A percentile compares a stretch with the other conserved stretches of the same genome.
Conservation (phyloP, 148 eudicot genomes). For the Pouteria glomerata region DNA sequence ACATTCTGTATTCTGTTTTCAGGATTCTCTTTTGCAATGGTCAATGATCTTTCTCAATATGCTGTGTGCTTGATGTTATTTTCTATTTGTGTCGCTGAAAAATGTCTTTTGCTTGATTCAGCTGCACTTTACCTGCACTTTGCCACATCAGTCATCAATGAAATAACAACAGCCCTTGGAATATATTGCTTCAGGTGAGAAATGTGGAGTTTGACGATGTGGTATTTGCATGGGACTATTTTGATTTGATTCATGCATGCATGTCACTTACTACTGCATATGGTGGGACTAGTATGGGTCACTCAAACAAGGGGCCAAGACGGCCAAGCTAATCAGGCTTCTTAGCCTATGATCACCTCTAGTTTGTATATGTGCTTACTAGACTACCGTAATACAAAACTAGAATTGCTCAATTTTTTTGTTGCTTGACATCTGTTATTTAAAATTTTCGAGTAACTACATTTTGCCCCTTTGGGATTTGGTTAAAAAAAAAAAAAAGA, state of each 20-base stretch:
- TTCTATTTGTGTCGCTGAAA: background rate
- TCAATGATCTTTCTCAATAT: background rate
- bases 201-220: background rate
- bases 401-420: no score
- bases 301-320: no score
- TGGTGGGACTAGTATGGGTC: background rate
- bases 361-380: no score
- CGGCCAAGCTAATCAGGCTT: no score
- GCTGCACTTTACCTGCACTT: conserved; percentile 70
- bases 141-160: conserved; percentile 76
- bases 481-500: no score
- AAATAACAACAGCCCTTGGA: conserved; percentile 82
- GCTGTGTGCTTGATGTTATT: background rate
- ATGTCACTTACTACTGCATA: background rate
- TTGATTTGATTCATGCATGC: background rate
- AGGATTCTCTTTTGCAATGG: background rate
- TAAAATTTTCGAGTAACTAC: no score
- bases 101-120: conserved; percentile 19
- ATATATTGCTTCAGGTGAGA: conserved; percentile 84
- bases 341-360: no score
- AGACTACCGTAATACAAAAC: no score
- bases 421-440: no score
- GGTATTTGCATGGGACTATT: background rate
- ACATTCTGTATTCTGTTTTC: background rate
- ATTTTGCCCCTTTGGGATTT: no score